A percentile compares a stretch with the other conserved stretches of the same genome.
Conservation (phyloP, 495 filamentous ascomycete genomes). For the Aspergillus taichungensis region DNA sequence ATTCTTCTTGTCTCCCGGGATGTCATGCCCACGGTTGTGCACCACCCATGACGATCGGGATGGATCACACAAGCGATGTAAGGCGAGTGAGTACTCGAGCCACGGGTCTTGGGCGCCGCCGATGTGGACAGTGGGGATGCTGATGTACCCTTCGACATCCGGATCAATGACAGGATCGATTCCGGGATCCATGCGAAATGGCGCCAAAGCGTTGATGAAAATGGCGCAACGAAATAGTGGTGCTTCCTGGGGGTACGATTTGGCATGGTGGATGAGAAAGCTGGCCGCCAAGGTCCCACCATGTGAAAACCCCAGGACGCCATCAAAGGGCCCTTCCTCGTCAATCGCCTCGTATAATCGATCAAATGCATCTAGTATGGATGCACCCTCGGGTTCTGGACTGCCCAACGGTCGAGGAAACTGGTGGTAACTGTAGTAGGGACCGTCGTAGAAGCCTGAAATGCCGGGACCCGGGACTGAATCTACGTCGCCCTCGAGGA, state of each 20-base stretch:
- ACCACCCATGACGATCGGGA: conserved; percentile 14
- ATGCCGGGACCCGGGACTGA: conserved; percentile 25
- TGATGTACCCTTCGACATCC: conserved; percentile 16
- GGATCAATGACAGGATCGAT: conserved; percentile 14
- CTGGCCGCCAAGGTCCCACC: conserved; percentile 26
- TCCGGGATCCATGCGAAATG: conserved; percentile 22
- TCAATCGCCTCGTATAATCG: conserved; percentile 23
- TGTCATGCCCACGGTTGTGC: conserved; percentile 26
- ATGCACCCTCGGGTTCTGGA: conserved; percentile 15
- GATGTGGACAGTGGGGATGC: conserved; percentile 21
- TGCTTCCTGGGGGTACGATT: conserved; percentile 13
- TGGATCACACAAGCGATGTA: conserved; percentile 20
- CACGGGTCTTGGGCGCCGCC: conserved; percentile 20
- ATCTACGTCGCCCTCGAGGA: conserved; percentile 27
- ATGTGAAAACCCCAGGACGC: conserved; percentile 31
- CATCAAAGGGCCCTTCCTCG: conserved; percentile 31
- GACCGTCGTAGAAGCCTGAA: conserved; percentile 23
- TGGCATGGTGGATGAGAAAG: conserved; percentile 25
- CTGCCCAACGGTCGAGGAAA: conserved; percentile 20
- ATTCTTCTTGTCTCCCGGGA: conserved; percentile 22
- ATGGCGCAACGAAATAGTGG: conserved; percentile 26
- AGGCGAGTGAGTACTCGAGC: conserved; percentile 19
- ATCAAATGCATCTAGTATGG: conserved; percentile 21
- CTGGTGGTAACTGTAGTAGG: conserved; percentile 29
- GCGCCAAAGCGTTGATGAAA: conserved; percentile 26